Conservation (phyloP, 495 filamentous ascomycete genomes). For the Pyrenula massariospora region DNA sequence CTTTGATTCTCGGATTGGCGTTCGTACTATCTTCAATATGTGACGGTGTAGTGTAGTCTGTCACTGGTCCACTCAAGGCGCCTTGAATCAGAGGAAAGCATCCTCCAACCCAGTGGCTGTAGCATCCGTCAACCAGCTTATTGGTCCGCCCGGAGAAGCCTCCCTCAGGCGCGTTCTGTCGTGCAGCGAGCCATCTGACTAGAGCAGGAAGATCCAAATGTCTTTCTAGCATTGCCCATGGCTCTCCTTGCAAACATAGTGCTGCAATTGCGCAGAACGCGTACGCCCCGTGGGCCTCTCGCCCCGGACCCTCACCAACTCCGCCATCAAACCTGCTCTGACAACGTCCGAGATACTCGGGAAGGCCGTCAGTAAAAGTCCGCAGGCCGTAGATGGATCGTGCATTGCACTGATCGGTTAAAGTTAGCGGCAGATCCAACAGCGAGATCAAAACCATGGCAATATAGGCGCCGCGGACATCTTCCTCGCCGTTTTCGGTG, state of each 20-base stretch:
- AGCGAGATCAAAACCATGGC: conserved; percentile 71
- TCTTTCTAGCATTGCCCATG: conserved; percentile 37
- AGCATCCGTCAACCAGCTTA: conserved; percentile 95
- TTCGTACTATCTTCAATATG: neutral
- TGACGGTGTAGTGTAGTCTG: conserved; percentile 1
- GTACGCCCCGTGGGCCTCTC: conserved; percentile 93
- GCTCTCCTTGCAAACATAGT: conserved; percentile 69
- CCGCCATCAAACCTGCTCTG: conserved; percentile 86
- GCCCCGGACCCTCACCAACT: conserved; percentile 67
- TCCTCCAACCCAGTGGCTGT: conserved; percentile 92
- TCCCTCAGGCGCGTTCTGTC: conserved; percentile 86
- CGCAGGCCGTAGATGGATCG: conserved; percentile 25
- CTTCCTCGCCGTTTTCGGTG: conserved; percentile 72
- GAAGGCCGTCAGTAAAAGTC: conserved; percentile 54
- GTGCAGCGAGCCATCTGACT: conserved; percentile 74
- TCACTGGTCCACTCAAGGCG: conserved; percentile 44
- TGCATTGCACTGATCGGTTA: conserved; percentile 51
- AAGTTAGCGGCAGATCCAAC: conserved; percentile 67
- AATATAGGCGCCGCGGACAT: conserved; percentile 89
- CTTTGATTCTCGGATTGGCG: neutral
- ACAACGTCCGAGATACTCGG: conserved; percentile 71
- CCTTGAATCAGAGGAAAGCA: conserved; percentile 88
- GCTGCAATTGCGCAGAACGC: conserved; percentile 89
- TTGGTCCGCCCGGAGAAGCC: conserved; percentile 91
- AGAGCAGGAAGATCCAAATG: conserved; percentile 69